phyloP scores from a whole-genome alignment of 345 rosid species.

The Erodium maritimum region DNA sequence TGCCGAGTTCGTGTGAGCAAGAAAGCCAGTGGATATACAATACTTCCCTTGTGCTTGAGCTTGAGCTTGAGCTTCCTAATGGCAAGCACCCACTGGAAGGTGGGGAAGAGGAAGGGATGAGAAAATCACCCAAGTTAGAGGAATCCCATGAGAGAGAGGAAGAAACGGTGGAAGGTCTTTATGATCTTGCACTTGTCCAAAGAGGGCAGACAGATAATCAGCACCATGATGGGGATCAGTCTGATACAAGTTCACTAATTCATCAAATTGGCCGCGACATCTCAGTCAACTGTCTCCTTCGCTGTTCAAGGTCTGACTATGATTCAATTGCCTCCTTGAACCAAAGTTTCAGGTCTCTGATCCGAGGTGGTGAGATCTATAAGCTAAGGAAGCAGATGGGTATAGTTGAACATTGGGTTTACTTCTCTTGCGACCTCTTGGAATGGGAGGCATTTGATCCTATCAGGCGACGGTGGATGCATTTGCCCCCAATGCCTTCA shows the following conservation, averaged over 20 bases:
- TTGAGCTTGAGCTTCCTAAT: conserved; percentile 19
- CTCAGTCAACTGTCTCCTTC: conserved; percentile 44
- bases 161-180: conserved; percentile 4
- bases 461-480: conserved; percentile 41
- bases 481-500: conserved; percentile 47
- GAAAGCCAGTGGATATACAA: conserved; percentile 37
- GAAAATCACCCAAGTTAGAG: too few relatives aligned
- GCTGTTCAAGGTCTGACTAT: conserved; percentile 57
- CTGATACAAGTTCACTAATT: conserved; percentile 40
- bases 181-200: conserved; percentile 6
- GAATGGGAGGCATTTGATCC: conserved; percentile 91
- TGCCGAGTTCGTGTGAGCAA: conserved; percentile 34
- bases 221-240: conserved; percentile 15
- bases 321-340: conserved; percentile 32
- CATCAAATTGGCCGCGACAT: conserved; percentile 51
- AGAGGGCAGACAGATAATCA: conserved; percentile 7
- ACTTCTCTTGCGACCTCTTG: conserved; percentile 51
- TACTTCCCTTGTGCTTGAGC: conserved; percentile 19
- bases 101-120: conserved; percentile 7
- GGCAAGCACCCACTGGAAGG: conserved; percentile 24
- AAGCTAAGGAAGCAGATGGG: conserved; percentile 34
- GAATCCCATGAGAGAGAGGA: not conserved
- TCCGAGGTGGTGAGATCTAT: conserved; percentile 43
- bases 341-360: conserved; percentile 23
- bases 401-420: conserved; percentile 63